phyloP scores from a whole-genome alignment of 1,284 basidiomycete species.

The Fomitopsis schrenkii region DNA sequence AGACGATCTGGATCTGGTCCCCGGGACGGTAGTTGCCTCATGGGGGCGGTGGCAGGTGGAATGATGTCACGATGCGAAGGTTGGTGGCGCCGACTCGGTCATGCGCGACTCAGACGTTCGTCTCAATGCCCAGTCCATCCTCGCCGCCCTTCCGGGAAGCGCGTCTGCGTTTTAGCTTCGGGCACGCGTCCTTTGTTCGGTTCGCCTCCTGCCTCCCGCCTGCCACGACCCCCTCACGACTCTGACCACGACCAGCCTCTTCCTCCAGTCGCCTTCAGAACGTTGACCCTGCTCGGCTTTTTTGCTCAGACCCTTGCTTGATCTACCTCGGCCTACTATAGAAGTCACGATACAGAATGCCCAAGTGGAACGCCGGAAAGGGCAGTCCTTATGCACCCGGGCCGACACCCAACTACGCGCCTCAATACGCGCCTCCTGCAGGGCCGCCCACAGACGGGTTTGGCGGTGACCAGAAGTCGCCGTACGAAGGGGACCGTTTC shows the following conservation, averaged over 20 bases:
- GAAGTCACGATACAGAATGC: not conserved
- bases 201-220: not conserved
- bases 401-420: conserved; percentile 8
- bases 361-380: not conserved
- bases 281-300: not conserved
- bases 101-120: not conserved
- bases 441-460: conserved; percentile 1
- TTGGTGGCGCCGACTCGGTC: not conserved
- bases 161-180: not conserved
- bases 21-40: not conserved
- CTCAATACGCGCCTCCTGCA: conserved; percentile 1
- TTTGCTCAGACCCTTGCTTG: not conserved
- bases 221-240: not conserved
- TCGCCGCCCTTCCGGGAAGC: not conserved
- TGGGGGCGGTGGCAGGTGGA: not conserved
- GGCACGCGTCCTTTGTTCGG: not conserved
- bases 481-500: conserved; percentile 63
- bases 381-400: conserved; percentile 1
- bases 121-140: not conserved
- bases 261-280: not conserved
- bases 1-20: not conserved
- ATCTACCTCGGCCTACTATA: not conserved
- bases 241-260: not conserved
- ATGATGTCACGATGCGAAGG: not conserved
- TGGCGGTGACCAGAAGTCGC: conserved; percentile 46